Percentiles rank a stretch among this genome's conserved stretches.
These are phyloP conservation scores for Atkinsonella texensis DNA, from an alignment of 2,329 filamentous ascomycete genomes.

Conservation along the genomic window DNA sequence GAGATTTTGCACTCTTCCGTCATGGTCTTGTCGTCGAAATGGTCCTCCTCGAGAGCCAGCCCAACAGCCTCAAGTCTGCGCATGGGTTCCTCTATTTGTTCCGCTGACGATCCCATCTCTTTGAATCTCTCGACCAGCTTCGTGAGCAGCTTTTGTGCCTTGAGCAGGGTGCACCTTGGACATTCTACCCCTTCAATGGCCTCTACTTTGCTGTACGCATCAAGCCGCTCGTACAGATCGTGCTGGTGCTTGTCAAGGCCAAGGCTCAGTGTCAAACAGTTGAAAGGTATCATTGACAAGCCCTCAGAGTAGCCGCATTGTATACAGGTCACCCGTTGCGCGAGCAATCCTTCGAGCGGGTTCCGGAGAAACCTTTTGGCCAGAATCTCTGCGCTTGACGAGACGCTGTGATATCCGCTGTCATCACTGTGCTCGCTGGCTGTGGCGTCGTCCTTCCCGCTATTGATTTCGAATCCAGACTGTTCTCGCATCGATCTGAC, in stretches of 20 bases:
- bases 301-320: slow-evolving; percentile 79
- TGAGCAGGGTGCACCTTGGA: slow-evolving; percentile 73
- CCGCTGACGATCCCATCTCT: slow-evolving; percentile 26
- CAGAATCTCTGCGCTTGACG: slow-evolving; percentile 24
- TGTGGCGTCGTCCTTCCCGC: slow-evolving; percentile 27
- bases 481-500: slow-evolving; percentile 16
- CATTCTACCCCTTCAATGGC: slow-evolving; percentile 84
- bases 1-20: slow-evolving; percentile 52
- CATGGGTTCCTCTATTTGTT: slow-evolving; percentile 37
- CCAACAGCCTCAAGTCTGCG: slow-evolving; percentile 54
- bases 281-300: slow-evolving; percentile 83
- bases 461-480: slow-evolving; percentile 28
- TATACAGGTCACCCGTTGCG: slow-evolving; percentile 80
- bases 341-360: slow-evolving; percentile 76
- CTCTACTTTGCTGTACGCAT: slow-evolving; percentile 77
- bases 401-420: slow-evolving; percentile 42
- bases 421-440: slow-evolving; percentile 42
- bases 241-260: slow-evolving; percentile 50
- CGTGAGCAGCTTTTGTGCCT: slow-evolving; percentile 34
- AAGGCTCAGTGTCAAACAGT: slow-evolving; percentile 78
- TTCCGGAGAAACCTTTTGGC: slow-evolving; percentile 42
- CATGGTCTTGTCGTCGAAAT: slow-evolving; percentile 62
- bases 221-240: slow-evolving; percentile 65
- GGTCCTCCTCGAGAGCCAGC: slow-evolving; percentile 62
- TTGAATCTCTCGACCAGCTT: slow-evolving; percentile 32